Evolutionary conservation across 148 eudicot species (phyloP), one percentile per base, ranked within the genome.

Genomic region (Rhododendron henanense): DNA sequence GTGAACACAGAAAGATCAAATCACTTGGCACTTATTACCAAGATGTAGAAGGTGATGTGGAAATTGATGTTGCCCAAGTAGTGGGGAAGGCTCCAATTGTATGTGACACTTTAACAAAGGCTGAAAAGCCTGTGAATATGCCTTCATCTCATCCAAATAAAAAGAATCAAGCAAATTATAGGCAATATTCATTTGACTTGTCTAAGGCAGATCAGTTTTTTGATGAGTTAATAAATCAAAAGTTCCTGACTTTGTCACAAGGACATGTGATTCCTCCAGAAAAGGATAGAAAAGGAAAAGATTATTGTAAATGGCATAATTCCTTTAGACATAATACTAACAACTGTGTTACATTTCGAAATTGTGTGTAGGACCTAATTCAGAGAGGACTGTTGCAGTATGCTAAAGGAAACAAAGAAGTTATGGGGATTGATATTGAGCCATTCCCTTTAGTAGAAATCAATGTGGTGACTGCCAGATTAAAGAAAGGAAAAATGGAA

Each of bases 251-350:
- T 13, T 53, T 81, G 33, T 4, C 28, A 11, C 19, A 11, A n/a
- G 23, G 67, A 1, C 39, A 25, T 23, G 39, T 16, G 0, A 53
- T 81, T 53, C 41, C 83, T 31, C 21, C 41, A 50, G 39, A 81
- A 81, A 25, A 25, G 65, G 67, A 10, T n/a, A 50, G 39, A 81
- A 81, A 25, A 25, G 65, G 67, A 10, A 53, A 25, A 53, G 45
- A 79, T 10, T 81, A 50, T 53, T 81, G 83, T 21, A 81, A 81
- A 31, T 81, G 45, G 41, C 67, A 81, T 35, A 81, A 53, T 51
- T 53, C 18, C 0, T 81, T 81, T 1, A 53, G 19, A 3, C 83
- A 81, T 53, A 10, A 37, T 31, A 81, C 37, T 9, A 81, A 81
- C 6, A 51, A 19, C 14, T 81, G 45, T 53, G 5, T 51, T 1